A percentile compares a stretch with the other conserved stretches of the same genome.
Evolutionary conservation across 2,329 filamentous ascomycete genomes (phyloP).

Genomic region (Coniochaeta sp.): DNA sequence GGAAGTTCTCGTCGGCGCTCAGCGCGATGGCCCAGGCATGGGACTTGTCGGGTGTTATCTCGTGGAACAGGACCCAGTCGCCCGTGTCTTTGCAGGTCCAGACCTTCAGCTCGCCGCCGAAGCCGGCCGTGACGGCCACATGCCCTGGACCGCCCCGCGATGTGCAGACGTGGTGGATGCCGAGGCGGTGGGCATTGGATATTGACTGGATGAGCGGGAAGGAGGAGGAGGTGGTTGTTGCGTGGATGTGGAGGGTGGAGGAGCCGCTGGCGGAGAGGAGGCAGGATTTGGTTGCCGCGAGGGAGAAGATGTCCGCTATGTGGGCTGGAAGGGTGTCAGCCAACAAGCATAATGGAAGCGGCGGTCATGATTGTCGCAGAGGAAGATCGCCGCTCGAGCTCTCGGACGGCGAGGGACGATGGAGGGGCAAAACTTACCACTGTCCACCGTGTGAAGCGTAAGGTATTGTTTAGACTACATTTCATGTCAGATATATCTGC

Average conservation of each 20-base stretch:
- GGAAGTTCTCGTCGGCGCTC: conserved; percentile 73
- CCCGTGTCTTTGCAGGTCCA: conserved; percentile 58
- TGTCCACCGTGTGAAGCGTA: conserved; percentile 82
- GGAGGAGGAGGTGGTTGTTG: conserved; percentile 55
- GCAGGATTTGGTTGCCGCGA: conserved; percentile 66
- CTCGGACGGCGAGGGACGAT: conserved; percentile 13
- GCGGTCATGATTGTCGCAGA: neutral
- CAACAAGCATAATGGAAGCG: neutral
- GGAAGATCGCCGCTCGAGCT: neutral
- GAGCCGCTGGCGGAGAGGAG: conserved; percentile 81
- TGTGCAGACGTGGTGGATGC: conserved; percentile 82
- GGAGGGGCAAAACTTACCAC: conserved; percentile 47
- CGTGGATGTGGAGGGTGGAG: conserved; percentile 74
- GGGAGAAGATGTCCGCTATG: conserved; percentile 73
- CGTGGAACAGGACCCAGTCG: conserved; percentile 43
- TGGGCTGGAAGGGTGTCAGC: conserved; percentile 52
- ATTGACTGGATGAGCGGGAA: conserved; percentile 78
- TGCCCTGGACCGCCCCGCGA: conserved; percentile 54
- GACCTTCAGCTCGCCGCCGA: conserved; percentile 79
- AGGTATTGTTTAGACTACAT: conserved; percentile 94
- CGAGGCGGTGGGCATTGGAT: conserved; percentile 72
- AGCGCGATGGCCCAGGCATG: conserved; percentile 85
- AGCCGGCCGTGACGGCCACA: conserved; percentile 75
- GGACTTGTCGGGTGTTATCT: conserved; percentile 48
- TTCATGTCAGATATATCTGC: conserved; percentile 1